phyloP scores from a whole-genome alignment of 2,329 filamentous ascomycete genomes.

The Hypoxylon sp. region DNA sequence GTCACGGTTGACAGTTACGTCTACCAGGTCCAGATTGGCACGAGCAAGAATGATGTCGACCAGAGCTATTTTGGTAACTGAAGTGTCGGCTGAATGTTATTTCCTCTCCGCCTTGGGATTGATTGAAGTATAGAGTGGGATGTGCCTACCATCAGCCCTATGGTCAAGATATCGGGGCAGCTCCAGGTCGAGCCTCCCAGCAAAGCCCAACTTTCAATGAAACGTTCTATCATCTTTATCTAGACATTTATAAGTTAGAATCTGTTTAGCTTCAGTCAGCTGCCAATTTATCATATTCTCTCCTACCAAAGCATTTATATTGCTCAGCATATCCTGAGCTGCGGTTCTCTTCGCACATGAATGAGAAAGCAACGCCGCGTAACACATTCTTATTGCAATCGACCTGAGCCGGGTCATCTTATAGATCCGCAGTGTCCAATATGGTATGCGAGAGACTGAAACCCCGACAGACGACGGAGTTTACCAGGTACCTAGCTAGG shows the following conservation, averaged over 20 bases:
- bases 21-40: constrained; percentile 43
- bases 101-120: neutral
- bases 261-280: neutral
- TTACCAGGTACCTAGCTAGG: neutral
- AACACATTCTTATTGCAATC: neutral
- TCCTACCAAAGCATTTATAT: neutral
- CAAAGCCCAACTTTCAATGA: neutral
- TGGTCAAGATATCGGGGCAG: neutral
- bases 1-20: constrained; percentile 38
- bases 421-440: neutral
- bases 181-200: neutral
- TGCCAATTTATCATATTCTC: neutral
- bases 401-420: neutral
- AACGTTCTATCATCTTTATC: neutral
- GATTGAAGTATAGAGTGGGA: neutral
- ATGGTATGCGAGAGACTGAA: neutral
- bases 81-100: neutral
- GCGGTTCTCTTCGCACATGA: too few species aligned
- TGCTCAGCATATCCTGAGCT: neutral
- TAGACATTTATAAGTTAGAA: neutral
- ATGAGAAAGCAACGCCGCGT: neutral
- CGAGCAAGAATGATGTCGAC: constrained; percentile 31
- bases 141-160: neutral
- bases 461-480: constrained; percentile 15
- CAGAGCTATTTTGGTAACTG: constrained; percentile 28